Percentiles rank a stretch among this genome's conserved stretches.
phyloP scores from a whole-genome alignment of 768 basidiomycete species.

The Tricholoma sp. region DNA sequence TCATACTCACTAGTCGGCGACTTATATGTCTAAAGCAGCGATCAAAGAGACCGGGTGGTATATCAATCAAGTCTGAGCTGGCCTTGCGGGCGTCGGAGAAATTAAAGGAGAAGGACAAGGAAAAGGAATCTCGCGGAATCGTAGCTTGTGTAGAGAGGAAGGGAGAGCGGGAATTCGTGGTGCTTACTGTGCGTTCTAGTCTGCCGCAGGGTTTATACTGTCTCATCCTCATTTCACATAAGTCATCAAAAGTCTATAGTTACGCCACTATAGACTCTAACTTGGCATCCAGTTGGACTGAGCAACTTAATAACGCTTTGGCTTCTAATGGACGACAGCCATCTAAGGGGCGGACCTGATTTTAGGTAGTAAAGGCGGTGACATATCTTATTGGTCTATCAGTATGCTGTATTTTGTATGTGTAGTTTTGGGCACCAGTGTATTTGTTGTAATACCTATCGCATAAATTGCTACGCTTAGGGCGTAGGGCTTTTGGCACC shows the following conservation, averaged over 20 bases:
- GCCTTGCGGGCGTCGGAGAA: slow-evolving; percentile 31
- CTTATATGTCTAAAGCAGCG: slow-evolving; percentile 53
- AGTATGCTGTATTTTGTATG: slow-evolving; percentile 9
- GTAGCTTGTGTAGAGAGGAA: slow-evolving; percentile 47
- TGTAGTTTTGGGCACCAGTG: slow-evolving; percentile 4
- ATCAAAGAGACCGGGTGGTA: slow-evolving; percentile 24
- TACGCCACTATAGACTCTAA: slow-evolving; percentile 35
- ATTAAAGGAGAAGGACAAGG: slow-evolving; percentile 36
- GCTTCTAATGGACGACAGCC: slow-evolving; percentile 12
- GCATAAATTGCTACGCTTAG: background rate
- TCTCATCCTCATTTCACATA: slow-evolving; percentile 13
- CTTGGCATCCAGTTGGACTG: slow-evolving; percentile 31
- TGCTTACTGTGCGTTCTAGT: slow-evolving; percentile 46
- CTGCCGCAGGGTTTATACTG: background rate
- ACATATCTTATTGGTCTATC: slow-evolving; percentile 8
- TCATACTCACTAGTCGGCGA: slow-evolving; percentile 53
- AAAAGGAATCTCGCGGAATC: slow-evolving; percentile 40
- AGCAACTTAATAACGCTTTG: slow-evolving; percentile 32
- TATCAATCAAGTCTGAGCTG: slow-evolving; percentile 50
- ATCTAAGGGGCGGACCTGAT: slow-evolving; percentile 17
- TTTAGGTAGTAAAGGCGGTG: background rate
- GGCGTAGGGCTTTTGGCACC: background rate
- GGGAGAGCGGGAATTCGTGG: slow-evolving; percentile 53
- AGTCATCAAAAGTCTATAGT: slow-evolving; percentile 41
- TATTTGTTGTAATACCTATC: slow-evolving; percentile 2